Evolutionary conservation across 2,329 filamentous ascomycete species (phyloP), one percentile per base, ranked within the genome.

Genomic region (Penicillium frequentans): DNA sequence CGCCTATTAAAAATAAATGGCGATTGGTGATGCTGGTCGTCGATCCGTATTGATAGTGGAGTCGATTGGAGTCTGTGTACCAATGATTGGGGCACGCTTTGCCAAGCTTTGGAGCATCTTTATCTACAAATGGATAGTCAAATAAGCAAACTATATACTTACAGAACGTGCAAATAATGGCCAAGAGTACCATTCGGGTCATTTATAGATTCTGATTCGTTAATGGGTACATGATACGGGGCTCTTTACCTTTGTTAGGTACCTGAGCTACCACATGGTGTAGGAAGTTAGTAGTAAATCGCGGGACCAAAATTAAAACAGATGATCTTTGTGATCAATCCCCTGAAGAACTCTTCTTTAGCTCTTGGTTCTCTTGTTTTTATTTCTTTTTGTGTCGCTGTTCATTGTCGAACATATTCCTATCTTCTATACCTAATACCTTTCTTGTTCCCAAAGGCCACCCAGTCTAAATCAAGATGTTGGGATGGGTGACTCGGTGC

Each of bases 401-500:
- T 33, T 31, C 3, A 33, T 13, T 7, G n/a, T n/a, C 9, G 10
- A 33, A 3, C 33, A 39, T 4, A 2, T 14, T 14, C n/a, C 21
- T 27, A 29, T 42, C 33, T 24, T 19, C 33, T 4, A 42, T 13
- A 21, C 19, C n/a, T 3, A 7, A 21, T 13, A 27, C 26, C 5
- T 16, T 24, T n/a, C 26, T 23, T n/a, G 35, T 14, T 4, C 13
- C 29, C 23, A 14, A 26, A 7, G 5, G 4, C 13, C 9, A 44
- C 16, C 13, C 43, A 27, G 44, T 47, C 49, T 16, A 24, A 56
- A 26, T 2, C 6, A 64, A 33, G n/a, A 71, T 71, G 66, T 46
- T 68, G 49, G 53, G 45, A 37, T 72, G 69, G 69, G 21, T 62
- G 9, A 68, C 66, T 42, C 65, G 69, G 31, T 72, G 69, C 58